Conservation (phyloP, 31 red algal genomes). For the Odonthalia washingtoniensis region DNA sequence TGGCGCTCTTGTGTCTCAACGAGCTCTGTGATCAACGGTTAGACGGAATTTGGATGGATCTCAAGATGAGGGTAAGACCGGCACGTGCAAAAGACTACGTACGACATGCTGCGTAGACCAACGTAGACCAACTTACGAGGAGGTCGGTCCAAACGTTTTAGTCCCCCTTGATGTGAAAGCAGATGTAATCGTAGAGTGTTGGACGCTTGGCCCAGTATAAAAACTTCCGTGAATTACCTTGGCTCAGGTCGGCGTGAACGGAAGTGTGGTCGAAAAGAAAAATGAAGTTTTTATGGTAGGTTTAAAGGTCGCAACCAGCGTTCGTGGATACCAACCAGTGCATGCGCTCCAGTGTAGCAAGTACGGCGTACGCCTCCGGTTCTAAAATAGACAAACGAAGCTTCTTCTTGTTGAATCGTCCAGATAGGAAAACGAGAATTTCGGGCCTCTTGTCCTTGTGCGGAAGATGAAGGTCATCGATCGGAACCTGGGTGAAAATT, state of each 20-base stretch:
- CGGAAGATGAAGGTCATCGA: not conserved
- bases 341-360: not conserved
- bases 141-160: conserved; percentile 12
- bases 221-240: not conserved
- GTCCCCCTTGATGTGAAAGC: not conserved
- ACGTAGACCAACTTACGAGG: not conserved
- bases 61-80: not conserved
- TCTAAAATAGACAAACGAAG: not conserved
- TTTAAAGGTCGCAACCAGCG: not conserved
- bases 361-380: not conserved
- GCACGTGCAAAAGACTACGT: not conserved
- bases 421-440: not conserved
- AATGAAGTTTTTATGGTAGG: not conserved
- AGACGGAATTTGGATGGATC: not conserved
- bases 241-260: not conserved
- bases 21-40: not conserved
- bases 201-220: not conserved
- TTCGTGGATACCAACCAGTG: not conserved
- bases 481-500: not conserved
- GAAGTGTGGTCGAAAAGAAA: conserved; percentile 1
- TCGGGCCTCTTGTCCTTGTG: not conserved
- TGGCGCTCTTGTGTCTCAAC: not conserved
- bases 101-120: not conserved
- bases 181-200: not conserved
- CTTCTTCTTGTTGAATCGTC: not conserved